phyloP scores from a whole-genome alignment of 164 flowering plant genomes.

The Magnolia changhungtana region DNA sequence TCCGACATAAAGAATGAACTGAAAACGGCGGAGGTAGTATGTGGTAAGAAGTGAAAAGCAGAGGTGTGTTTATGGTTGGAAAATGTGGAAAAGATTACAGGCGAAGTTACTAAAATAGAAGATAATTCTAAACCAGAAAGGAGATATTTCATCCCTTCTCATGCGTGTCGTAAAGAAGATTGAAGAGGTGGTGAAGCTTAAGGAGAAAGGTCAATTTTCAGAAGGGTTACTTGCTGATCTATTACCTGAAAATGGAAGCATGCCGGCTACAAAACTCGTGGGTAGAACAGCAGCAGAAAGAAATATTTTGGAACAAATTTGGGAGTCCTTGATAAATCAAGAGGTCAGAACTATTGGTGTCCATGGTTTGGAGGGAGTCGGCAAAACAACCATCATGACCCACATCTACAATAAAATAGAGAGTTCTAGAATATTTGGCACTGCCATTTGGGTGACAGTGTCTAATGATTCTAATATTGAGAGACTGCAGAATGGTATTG shows the following conservation, averaged over 20 bases:
- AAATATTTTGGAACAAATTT: neutral
- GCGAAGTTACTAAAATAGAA: neutral
- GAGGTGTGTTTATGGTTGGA: slow-evolving; percentile 8
- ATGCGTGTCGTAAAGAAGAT: neutral
- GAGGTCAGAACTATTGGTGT: slow-evolving; percentile 1
- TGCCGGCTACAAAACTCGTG: neutral
- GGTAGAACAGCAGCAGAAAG: neutral
- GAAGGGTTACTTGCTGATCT: neutral
- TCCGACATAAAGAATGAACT: neutral
- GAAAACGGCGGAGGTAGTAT: neutral
- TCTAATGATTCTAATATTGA: neutral
- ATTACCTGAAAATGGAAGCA: neutral
- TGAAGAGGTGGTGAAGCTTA: neutral
- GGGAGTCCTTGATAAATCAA: neutral
- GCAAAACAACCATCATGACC: slow-evolving; percentile 9
- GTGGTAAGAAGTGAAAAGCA: neutral
- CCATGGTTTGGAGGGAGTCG: slow-evolving; percentile 13
- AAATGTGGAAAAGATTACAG: slow-evolving; percentile 4
- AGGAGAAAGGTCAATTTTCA: neutral
- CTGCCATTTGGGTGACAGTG: neutral
- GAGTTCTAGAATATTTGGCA: neutral
- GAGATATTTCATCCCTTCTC: neutral
- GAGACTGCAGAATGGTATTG: neutral
- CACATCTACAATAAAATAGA: neutral
- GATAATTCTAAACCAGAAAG: neutral